A percentile compares a stretch with the other conserved stretches of the same genome.
Conservation (phyloP, 2,329 filamentous ascomycete genomes). For the Penicillium sp. region DNA sequence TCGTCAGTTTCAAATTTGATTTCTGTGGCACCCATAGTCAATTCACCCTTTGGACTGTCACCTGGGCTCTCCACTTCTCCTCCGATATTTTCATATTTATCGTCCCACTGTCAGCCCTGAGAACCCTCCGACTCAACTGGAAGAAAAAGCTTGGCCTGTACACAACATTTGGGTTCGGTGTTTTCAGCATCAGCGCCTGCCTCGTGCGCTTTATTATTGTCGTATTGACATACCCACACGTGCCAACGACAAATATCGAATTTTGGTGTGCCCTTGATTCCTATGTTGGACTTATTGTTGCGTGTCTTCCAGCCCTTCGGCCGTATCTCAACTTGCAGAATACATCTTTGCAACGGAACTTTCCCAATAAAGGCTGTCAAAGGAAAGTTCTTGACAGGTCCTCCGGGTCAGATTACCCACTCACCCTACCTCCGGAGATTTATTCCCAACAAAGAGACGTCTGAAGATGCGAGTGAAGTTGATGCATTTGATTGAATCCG, state of each 20-base stretch:
- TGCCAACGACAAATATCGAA: neutral
- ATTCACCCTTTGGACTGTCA: neutral
- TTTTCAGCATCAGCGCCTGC: neutral
- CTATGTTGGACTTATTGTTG: neutral
- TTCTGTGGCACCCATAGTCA: neutral
- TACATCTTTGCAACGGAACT: too few relatives aligned
- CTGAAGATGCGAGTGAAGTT: too few relatives aligned
- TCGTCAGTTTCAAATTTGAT: neutral
- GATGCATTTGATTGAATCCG: neutral
- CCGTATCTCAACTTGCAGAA: neutral
- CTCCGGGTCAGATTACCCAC: too few relatives aligned
- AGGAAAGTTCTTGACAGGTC: too few relatives aligned
- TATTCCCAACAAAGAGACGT: too few relatives aligned
- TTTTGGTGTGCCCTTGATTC: neutral
- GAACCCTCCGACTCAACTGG: neutral
- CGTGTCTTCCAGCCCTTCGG: neutral
- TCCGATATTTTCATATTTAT: neutral
- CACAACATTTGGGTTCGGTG: neutral
- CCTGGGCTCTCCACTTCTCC: neutral
- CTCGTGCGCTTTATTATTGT: neutral
- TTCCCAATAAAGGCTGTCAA: too few relatives aligned
- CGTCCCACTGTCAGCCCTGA: neutral
- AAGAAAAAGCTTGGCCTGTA: neutral
- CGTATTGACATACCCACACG: neutral
- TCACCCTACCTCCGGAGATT: too few relatives aligned